Evolutionary conservation across 768 basidiomycete species (phyloP).

Genomic region (Tricholoma flavovirens): DNA sequence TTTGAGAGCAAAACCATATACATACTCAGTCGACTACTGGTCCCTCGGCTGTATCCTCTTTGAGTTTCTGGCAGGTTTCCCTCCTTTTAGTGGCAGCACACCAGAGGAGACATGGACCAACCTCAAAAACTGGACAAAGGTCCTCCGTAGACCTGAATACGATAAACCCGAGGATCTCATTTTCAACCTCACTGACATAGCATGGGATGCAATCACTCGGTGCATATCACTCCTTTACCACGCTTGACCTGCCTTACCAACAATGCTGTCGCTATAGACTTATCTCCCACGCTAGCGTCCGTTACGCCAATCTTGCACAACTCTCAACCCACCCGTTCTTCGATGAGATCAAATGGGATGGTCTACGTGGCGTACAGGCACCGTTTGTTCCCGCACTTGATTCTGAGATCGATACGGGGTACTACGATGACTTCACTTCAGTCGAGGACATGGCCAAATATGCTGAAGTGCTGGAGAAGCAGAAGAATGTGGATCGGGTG

Average conservation of each 20-base stretch:
- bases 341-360: constrained; percentile 65
- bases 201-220: constrained; percentile 94
- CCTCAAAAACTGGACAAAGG: constrained; percentile 95
- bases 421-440: constrained; percentile 88
- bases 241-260: neutral
- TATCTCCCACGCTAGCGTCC: constrained; percentile 80
- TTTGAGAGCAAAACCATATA: constrained; percentile 89
- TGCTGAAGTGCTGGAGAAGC: constrained; percentile 96
- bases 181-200: constrained; percentile 89
- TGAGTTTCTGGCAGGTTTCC: constrained; percentile 95
- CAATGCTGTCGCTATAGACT: constrained; percentile 40
- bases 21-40: constrained; percentile 97
- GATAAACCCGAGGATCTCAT: constrained; percentile 94
- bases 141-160: constrained; percentile 88
- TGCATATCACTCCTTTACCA: constrained; percentile 24
- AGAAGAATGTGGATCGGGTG: constrained; percentile 87
- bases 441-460: constrained; percentile 98
- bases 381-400: constrained; percentile 95
- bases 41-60: constrained; percentile 97
- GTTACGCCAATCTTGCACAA: constrained; percentile 69
- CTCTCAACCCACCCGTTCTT: constrained; percentile 84
- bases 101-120: constrained; percentile 99
- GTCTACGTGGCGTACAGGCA: constrained; percentile 67
- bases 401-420: constrained; percentile 91
- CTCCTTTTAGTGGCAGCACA: constrained; percentile 93